phyloP scores from a whole-genome alignment of 2,329 filamentous ascomycete species.

The Aspergillus puulaauensis region DNA sequence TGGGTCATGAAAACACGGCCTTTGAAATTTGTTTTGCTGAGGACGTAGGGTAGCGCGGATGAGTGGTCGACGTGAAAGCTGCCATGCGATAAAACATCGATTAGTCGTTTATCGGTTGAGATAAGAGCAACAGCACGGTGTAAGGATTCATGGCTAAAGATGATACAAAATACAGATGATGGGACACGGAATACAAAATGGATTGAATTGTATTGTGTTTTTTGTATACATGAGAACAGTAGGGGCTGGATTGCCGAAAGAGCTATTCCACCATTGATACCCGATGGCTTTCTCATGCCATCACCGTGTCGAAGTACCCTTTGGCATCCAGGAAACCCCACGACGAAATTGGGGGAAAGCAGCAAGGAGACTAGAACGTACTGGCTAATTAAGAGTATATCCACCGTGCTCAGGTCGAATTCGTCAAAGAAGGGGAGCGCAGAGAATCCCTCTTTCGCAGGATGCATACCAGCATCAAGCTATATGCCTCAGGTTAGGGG shows the following conservation, averaged over 20 bases:
- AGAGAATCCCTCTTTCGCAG: conserved; percentile 90
- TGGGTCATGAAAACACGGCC: conserved; percentile 99
- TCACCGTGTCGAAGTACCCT: not conserved
- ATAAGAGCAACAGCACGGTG: not conserved
- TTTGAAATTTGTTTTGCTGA: conserved; percentile 96
- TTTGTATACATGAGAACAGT: conserved; percentile 35
- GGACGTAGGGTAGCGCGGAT: conserved; percentile 95
- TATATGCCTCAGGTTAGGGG: conserved; percentile 39
- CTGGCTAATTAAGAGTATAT: conserved; percentile 98
- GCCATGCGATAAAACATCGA: conserved; percentile 40
- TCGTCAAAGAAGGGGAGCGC: conserved; percentile 97
- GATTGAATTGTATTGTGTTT: conserved; percentile 34
- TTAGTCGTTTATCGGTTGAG: conserved; percentile 27
- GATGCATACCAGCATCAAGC: conserved; percentile 97
- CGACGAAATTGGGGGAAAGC: conserved; percentile 6
- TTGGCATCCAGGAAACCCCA: conserved; percentile 3
- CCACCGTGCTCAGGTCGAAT: conserved; percentile 95
- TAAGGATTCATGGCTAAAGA: conserved; percentile 9
- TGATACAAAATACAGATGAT: conserved; percentile 20
- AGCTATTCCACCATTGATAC: conserved; percentile 6
- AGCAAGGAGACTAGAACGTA: conserved; percentile 59
- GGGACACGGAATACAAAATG: conserved; percentile 18
- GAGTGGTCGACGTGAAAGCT: conserved; percentile 99
- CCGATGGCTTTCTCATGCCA: not conserved
- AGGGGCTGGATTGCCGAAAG: conserved; percentile 1